phyloP scores from a whole-genome alignment of 495 filamentous ascomycete genomes.

The Talaromyces ruber region DNA sequence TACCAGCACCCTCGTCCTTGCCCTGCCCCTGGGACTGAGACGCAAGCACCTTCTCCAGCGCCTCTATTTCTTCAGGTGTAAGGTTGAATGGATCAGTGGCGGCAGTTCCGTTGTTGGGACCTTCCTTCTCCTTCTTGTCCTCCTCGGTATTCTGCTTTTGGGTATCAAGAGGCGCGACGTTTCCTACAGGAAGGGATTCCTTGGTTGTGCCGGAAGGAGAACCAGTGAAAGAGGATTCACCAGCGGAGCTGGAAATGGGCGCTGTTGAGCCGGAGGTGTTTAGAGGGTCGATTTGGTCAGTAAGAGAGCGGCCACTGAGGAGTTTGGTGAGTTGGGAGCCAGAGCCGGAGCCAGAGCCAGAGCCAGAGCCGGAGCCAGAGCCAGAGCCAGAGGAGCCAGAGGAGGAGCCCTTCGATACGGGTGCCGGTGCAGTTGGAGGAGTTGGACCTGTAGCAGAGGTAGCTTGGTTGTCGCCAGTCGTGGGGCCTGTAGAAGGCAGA shows the following conservation, averaged over 20 bases:
- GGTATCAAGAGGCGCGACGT: not conserved
- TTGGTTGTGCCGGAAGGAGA: not conserved
- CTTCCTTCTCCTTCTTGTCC: not conserved
- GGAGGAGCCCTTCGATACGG: not conserved
- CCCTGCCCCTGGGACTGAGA: not conserved
- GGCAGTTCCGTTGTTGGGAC: not conserved
- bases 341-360: not conserved
- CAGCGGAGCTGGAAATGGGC: not conserved
- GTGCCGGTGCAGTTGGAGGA: slow-evolving; percentile 15
- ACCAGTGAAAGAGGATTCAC: not conserved
- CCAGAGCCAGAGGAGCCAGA: not conserved
- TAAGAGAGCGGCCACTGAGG: not conserved
- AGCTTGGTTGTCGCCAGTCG: not conserved
- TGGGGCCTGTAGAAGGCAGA: not conserved
- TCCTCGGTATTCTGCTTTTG: not conserved
- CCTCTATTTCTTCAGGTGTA: not conserved
- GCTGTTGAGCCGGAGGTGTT: slow-evolving; percentile 1
- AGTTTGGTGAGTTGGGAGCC: not conserved
- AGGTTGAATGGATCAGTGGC: not conserved
- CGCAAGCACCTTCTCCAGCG: not conserved
- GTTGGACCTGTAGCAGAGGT: slow-evolving; percentile 11
- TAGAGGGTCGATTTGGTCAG: not conserved
- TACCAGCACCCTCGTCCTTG: not conserved
- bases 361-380: not conserved
- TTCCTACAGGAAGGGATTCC: not conserved